Conservation (phyloP, 495 filamentous ascomycete species). For the Xylaria curta region DNA sequence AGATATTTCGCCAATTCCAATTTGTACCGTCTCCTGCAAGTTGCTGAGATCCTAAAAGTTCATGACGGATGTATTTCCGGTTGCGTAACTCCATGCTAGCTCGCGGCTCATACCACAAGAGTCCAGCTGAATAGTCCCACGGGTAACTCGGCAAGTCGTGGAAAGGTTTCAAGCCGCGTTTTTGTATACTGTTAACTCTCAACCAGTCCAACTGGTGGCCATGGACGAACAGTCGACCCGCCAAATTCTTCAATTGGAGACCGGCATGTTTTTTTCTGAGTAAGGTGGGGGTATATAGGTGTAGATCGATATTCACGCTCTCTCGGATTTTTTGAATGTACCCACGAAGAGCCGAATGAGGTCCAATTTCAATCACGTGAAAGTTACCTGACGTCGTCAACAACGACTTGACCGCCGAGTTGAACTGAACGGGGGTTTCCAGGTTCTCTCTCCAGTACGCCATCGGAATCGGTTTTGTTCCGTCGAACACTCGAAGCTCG, state of each 20-base stretch:
- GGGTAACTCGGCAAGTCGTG: constrained; percentile 49
- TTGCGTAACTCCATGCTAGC: constrained; percentile 42
- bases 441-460: constrained; percentile 58
- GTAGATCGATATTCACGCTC: neutral
- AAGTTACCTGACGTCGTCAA: neutral
- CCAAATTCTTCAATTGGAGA: constrained; percentile 34
- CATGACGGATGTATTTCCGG: constrained; percentile 31
- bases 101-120: constrained; percentile 49
- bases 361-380: constrained; percentile 66
- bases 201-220: constrained; percentile 39
- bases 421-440: constrained; percentile 54
- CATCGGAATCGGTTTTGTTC: neutral
- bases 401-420: constrained; percentile 20
- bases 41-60: constrained; percentile 30
- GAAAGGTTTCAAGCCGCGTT: constrained; percentile 1
- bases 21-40: constrained; percentile 29
- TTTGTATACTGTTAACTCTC: neutral
- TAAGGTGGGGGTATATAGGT: constrained; percentile 27
- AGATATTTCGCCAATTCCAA: constrained; percentile 34
- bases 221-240: constrained; percentile 43
- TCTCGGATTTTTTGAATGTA: constrained; percentile 58
- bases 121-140: constrained; percentile 45
- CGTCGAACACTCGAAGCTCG: neutral
- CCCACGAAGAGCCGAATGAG: constrained; percentile 64
- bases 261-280: constrained; percentile 20